Evolutionary conservation across 371 early-diverging fungal species (phyloP).

Genomic region (Apophysomyces elegans): DNA sequence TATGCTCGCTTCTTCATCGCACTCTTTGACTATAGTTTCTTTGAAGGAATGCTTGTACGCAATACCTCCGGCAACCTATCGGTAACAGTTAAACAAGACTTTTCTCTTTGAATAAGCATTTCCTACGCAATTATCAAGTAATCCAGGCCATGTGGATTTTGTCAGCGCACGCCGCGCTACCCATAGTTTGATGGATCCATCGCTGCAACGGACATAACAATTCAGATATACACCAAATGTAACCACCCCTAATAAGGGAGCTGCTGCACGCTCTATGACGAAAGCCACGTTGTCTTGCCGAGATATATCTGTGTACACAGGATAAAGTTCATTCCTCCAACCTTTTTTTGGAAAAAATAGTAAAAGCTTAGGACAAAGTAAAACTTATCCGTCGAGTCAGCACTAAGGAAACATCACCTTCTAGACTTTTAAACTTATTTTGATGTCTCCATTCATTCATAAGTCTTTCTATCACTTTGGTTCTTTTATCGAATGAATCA

Average conservation of each 20-base stretch:
- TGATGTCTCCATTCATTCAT: conserved; percentile 48
- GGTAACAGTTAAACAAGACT: conserved; percentile 1
- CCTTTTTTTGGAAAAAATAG: conserved; percentile 21
- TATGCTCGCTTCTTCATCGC: conserved; percentile 89
- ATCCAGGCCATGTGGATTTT: conserved; percentile 90
- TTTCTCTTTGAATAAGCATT: neutral
- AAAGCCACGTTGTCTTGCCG: conserved; percentile 56
- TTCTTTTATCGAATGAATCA: conserved; percentile 38
- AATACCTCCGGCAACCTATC: conserved; percentile 84
- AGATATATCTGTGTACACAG: conserved; percentile 64
- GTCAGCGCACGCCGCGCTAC: conserved; percentile 75
- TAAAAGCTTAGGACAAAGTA: neutral
- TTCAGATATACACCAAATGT: conserved; percentile 87
- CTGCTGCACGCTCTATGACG: conserved; percentile 82
- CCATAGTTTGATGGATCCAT: conserved; percentile 78
- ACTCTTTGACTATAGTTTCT: conserved; percentile 84
- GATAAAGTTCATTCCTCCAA: conserved; percentile 75
- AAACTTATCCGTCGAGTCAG: no score
- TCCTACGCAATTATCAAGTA: conserved; percentile 83
- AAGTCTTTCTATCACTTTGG: conserved; percentile 36
- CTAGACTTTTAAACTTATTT: conserved; percentile 32
- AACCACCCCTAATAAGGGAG: conserved; percentile 77
- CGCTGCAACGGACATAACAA: conserved; percentile 56
- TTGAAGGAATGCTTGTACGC: conserved; percentile 62
- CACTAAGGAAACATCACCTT: conserved; percentile 15